These are phyloP conservation scores for Teratosphaeriaceae sp. DNA, from an alignment of 2,329 filamentous ascomycete species.

Conservation along the genomic window DNA sequence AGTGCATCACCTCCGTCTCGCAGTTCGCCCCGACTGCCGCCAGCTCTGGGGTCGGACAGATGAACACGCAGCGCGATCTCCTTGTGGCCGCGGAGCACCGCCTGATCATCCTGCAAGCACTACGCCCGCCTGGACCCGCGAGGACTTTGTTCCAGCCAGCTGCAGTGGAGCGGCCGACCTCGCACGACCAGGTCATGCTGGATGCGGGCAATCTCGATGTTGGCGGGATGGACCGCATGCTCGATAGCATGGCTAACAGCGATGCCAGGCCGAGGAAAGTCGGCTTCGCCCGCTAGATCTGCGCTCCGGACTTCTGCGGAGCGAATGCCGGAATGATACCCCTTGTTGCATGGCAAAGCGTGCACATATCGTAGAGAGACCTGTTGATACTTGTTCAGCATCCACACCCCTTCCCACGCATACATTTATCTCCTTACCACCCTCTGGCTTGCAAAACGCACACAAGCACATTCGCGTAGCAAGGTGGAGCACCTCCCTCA, in stretches of 20 bases:
- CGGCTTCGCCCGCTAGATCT: constrained; percentile 22
- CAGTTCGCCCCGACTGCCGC: constrained; percentile 33
- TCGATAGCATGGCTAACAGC: constrained; percentile 30
- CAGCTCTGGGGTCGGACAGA: constrained; percentile 31
- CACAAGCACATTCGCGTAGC: constrained; percentile 34
- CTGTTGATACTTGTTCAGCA: no score
- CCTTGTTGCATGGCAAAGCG: not conserved
- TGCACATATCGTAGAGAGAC: no score
- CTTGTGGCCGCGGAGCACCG: constrained; percentile 40
- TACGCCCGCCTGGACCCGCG: constrained; percentile 26
- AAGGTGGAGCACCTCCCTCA: constrained; percentile 47
- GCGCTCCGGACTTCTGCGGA: not conserved
- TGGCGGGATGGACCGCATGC: constrained; percentile 41
- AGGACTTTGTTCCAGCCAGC: constrained; percentile 27
- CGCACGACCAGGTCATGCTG: constrained; percentile 38
- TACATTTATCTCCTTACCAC: constrained; percentile 1
- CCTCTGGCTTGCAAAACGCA: no score
- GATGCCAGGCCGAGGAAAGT: constrained; percentile 24
- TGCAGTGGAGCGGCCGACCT: constrained; percentile 18
- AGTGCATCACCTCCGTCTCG: constrained; percentile 36
- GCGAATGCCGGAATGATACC: not conserved
- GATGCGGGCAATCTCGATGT: constrained; percentile 40
- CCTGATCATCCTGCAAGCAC: constrained; percentile 35
- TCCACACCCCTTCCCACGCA: not conserved
- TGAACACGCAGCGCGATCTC: constrained; percentile 39